Percentiles rank a stretch among this genome's conserved stretches.
These are phyloP conservation scores for Pyrenophora seminiperda DNA, from an alignment of 2,329 filamentous ascomycete species.

Conservation along the genomic window DNA sequence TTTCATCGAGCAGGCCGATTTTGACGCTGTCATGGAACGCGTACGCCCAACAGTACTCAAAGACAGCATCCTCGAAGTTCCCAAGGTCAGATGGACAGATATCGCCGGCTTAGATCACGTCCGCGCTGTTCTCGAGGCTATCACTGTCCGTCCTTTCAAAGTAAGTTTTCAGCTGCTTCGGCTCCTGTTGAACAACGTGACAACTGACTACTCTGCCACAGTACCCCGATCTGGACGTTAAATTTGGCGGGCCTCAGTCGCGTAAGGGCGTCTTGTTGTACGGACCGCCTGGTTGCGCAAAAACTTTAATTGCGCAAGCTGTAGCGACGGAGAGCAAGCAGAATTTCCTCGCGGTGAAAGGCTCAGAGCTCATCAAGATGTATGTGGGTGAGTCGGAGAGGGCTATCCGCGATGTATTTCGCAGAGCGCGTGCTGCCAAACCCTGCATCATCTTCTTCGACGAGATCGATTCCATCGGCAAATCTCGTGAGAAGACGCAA, in stretches of 20 bases:
- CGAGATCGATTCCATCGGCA: conserved; percentile 86
- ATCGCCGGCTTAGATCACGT: conserved; percentile 83
- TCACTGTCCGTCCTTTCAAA: conserved; percentile 63
- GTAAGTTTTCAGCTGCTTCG: conserved; percentile 38
- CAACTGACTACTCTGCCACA: conserved; percentile 16
- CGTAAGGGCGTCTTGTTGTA: conserved; percentile 87
- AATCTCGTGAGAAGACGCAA: conserved; percentile 56
- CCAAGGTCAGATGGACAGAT: conserved; percentile 82
- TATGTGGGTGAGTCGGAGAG: conserved; percentile 95
- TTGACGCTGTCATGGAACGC: conserved; percentile 67
- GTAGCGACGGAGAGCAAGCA: conserved; percentile 87
- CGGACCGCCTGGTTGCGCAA: conserved; percentile 91
- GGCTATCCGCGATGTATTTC: conserved; percentile 81
- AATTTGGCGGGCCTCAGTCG: conserved; percentile 49
- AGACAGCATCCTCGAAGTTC: conserved; percentile 86
- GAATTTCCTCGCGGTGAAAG: conserved; percentile 95
- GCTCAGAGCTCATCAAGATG: conserved; percentile 91
- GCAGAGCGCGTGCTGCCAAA: conserved; percentile 80
- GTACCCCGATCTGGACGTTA: conserved; percentile 44
- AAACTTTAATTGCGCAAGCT: conserved; percentile 89
- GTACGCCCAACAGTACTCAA: conserved; percentile 86
- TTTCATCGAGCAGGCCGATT: conserved; percentile 55
- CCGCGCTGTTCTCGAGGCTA: conserved; percentile 65
- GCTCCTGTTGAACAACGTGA: not conserved
- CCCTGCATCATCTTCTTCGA: conserved; percentile 97